Base-by-base conservation (phyloP, 1,284 basidiomycete species). In the Fomes fomentarius region DNA sequence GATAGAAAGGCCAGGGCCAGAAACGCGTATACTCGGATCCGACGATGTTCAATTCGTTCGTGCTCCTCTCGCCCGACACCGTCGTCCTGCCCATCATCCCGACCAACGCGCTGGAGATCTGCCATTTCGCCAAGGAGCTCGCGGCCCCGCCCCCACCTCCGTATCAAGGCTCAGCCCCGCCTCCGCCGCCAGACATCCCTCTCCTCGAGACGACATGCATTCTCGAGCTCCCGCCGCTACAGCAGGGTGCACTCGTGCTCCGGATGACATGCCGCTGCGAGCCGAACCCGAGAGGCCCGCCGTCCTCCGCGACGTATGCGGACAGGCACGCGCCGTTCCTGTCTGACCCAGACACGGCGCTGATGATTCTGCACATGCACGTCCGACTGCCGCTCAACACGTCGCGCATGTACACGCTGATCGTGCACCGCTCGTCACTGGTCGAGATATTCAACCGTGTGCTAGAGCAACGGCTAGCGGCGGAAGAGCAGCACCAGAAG, bases 61-160 rank as follows among this genome's bases (percentile, higher is more conserved):
- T 77, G 11, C 77, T 79, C 54, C 68, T 81, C 10, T 64, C 74
- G 0, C 66, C 72, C 19, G 63, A 73, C 28, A 60, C 73, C 2
- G 56, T 81, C 26, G 64, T 78, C n/a, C 63, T 81, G 3, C 75
- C 79, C 1, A 79, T 80, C 60, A 65, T 68, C 5, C 41, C 63
- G 6, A 59, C 54, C 3, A 68, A 67, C 15, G 54, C 66, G 0
- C 62, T 81, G 6, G 79, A 81, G 51, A 58, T 79, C 14, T 76
- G 71, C 65, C 62, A 65, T n/a, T 72, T 79, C 12, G 41, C 65
- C 40, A 28, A 58, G 6, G 63, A 65, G 22, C 50, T 57, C 12
- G 39, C 54, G 1, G 39, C 25, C 11, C 46, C 47, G 1, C 52
- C 17, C 26, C 49, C 42, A 21, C 56, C 57, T 45, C 45, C 51